Evolutionary conservation across 495 filamentous ascomycete species (phyloP).

Genomic region (Bacidia gigantensis): DNA sequence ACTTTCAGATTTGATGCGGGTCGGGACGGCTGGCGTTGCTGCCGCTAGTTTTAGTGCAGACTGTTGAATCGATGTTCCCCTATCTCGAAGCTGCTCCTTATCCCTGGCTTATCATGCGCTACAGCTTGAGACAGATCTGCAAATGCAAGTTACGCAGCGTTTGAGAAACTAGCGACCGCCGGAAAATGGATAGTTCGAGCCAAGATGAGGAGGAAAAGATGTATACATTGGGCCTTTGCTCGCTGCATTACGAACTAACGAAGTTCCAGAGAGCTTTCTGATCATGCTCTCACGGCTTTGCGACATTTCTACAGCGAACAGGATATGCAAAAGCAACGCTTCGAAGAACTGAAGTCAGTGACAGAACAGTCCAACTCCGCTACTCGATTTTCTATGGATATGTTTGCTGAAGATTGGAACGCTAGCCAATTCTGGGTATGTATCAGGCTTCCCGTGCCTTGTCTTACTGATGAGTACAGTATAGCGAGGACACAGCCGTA

Average conservation of each 20-base stretch:
- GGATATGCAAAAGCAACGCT: conserved; percentile 44
- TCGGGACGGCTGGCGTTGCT: too few relatives aligned
- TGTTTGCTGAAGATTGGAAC: conserved; percentile 72
- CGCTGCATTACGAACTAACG: background rate
- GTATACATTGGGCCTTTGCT: too few relatives aligned
- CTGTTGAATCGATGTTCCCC: too few relatives aligned
- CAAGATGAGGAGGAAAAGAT: conserved; percentile 8
- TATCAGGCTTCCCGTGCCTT: background rate
- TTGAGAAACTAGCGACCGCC: too few relatives aligned
- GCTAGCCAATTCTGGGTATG: conserved; percentile 65
- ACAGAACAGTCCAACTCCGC: conserved; percentile 28
- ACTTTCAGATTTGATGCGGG: too few relatives aligned
- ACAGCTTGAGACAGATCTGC: too few relatives aligned
- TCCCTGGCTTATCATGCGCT: too few relatives aligned
- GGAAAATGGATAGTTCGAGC: too few relatives aligned
- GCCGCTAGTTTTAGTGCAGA: too few relatives aligned
- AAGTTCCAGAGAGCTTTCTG: conserved; percentile 38
- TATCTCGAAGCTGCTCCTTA: too few relatives aligned
- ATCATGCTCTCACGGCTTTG: conserved; percentile 46
- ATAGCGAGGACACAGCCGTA: conserved; percentile 53
- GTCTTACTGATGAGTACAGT: conserved; percentile 34
- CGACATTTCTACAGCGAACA: conserved; percentile 56
- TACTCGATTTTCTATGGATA: conserved; percentile 46
- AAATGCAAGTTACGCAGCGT: too few relatives aligned
- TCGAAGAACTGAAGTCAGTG: conserved; percentile 45